Base-by-base conservation (phyloP, 257 asterid species). In the Vinca minor region DNA sequence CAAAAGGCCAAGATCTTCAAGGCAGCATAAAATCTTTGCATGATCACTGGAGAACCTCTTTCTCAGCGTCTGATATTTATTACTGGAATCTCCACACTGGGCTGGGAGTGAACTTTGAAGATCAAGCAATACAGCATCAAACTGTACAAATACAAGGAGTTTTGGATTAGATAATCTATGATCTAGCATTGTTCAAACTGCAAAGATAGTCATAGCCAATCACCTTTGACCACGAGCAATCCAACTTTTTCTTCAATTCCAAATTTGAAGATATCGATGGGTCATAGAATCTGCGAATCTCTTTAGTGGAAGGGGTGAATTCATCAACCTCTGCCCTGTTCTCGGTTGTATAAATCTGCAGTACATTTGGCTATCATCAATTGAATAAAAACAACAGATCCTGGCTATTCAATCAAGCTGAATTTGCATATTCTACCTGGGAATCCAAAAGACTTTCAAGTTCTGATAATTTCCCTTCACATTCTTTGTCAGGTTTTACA, bases 361-460 rank as follows among this genome's bases (percentile, higher is more conserved):
- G 44, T 71, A 65, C 25, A 67, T 5, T 46, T 25, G 17, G 17
- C 42, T 38, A 36, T n/a, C 9, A 31, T 31, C 49, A 20, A 50
- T 50, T 49, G 45, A 70, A 46, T 41, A 4, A 56, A 32, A 58
- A 38, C 41, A 29, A 64, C 35, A 13, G 21, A 35, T 25, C 57
- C 15, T 14, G 55, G 32, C 42, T 32, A 66, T 39, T 57, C 21
- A 26, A 53, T 28, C 26, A 38, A 35, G 8, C 12, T 52, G 11
- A 61, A 53, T 35, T 55, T 12, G 44, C 5, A 67, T 61, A 69
- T 8, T 25, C 32, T 72, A 84, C 96, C 86, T 70, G 87, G 62
- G 96, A 85, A 78, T 92, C 96, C 77, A 89, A 76, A 73, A 87
- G 79, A 66, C 72, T 74, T 84, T 92, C 96, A 53, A 92, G 95